Base-by-base conservation (phyloP, 768 basidiomycete genomes). In the Floccularia luteovirens region DNA sequence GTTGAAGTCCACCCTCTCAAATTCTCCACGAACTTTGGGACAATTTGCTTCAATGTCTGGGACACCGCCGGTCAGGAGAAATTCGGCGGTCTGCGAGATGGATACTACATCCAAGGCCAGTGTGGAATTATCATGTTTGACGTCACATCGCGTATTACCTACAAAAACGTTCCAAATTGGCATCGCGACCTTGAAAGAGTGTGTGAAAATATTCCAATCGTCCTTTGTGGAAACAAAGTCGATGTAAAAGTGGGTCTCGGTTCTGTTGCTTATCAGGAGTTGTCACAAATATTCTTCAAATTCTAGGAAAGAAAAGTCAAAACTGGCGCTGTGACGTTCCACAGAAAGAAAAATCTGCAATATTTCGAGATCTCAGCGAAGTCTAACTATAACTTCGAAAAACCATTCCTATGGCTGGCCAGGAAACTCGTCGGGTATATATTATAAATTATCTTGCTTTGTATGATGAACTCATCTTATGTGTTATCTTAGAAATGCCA, bases 111-210 rank as follows among this genome's bases (percentile, higher is more conserved):
- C 60, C 90, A 93, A 67, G 92, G 92, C 54, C 96, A 99, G 66
- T 98, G 92, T 58, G 96, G 96, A 54, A 98, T 99, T 74, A 98
- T 99, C 80, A 98, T 99, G 96, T 98, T 98, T 72, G 96, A 91
- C 56, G 94, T 98, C 48, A 98, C 96, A 44, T 96, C 96, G 40
- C 83, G 96, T 57, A 99, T 98, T 79, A 99, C 96, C 42, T 99
- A 99, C 75, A 98, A 98, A 76, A 98, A 97, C 62, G 96, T 99
- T 24, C 96, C 96, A 52, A 99, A 98, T 77, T 99, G 96, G 96
- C 94, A 98, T 75, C 88, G 96, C 59, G 96, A 99, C 64, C 86
- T 92, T 54, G 96, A 98, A 73, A 90, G 96, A 48, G 96, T 99
- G 41, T 99, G 96, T 68, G 96, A 99, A 72, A 96, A 91, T 72